A percentile compares a stretch with the other conserved stretches of the same genome.
Conservation (phyloP, 2,329 filamentous ascomycete species). For the Amphichorda felina region DNA sequence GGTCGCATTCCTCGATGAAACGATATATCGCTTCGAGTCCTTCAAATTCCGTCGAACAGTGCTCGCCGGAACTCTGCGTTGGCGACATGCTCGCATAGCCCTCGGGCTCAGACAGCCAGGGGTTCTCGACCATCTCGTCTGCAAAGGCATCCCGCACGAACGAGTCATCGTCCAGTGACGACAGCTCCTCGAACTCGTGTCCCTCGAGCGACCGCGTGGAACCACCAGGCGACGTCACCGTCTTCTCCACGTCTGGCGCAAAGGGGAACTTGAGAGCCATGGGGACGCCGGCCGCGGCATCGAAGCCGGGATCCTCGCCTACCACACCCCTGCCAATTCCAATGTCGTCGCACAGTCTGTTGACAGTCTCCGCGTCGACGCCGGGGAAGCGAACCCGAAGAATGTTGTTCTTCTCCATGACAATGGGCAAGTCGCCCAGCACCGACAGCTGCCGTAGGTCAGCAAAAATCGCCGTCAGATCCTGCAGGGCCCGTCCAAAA, state of each 20-base stretch:
- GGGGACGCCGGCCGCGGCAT: constrained; percentile 51
- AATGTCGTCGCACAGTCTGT: constrained; percentile 74
- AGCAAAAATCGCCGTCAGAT: constrained; percentile 65
- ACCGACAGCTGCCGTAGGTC: constrained; percentile 69
- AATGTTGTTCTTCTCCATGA: constrained; percentile 53
- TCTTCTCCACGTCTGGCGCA: constrained; percentile 43
- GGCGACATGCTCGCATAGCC: constrained; percentile 40
- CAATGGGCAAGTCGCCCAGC: constrained; percentile 75
- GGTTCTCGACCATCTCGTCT: constrained; percentile 26
- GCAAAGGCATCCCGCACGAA: constrained; percentile 26
- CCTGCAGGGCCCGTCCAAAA: constrained; percentile 77
- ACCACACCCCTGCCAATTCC: constrained; percentile 73
- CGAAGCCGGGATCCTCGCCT: constrained; percentile 65
- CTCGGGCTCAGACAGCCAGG: constrained; percentile 34
- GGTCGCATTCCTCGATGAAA: constrained; percentile 47
- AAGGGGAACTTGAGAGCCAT: constrained; percentile 80
- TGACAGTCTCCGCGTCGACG: constrained; percentile 72
- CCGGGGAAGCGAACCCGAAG: constrained; percentile 84
- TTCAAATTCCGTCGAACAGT: constrained; percentile 36
- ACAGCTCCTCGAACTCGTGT: constrained; percentile 25
- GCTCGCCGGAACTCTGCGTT: constrained; percentile 28
- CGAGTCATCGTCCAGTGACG: constrained; percentile 19
- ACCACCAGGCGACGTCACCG: constrained; percentile 32
- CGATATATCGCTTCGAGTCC: constrained; percentile 45
- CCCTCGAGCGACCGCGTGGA: constrained; percentile 32